Conservation (phyloP, 345 rosid species). For the Brassica incana region DNA sequence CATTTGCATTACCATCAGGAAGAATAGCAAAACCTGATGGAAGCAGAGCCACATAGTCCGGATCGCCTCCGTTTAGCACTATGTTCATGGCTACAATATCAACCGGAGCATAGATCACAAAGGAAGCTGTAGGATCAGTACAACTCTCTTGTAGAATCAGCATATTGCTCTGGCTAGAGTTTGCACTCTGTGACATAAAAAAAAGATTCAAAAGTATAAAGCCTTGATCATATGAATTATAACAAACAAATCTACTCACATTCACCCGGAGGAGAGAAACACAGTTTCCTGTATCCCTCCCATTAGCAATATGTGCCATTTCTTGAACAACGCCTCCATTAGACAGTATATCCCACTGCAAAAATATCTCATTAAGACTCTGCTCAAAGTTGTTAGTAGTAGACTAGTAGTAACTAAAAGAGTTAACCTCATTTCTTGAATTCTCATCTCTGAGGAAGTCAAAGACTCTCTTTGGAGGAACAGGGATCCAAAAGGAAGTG, state of each 20-base stretch:
- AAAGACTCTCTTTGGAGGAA: conserved; percentile 69
- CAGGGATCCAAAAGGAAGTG: conserved; percentile 96
- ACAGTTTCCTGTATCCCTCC: conserved; percentile 86
- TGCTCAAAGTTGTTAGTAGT: neutral
- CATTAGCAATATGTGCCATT: conserved; percentile 93
- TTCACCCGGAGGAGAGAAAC: conserved; percentile 89
- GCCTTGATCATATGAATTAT: conserved; percentile 9
- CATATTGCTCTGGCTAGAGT: conserved; percentile 84
- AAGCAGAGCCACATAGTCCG: conserved; percentile 67
- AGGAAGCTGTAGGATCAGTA: conserved; percentile 59
- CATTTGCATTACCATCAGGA: conserved; percentile 53
- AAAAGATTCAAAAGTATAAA: neutral
- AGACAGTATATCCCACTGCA: conserved; percentile 90
- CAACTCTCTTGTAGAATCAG: conserved; percentile 74
- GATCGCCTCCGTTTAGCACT: conserved; percentile 71
- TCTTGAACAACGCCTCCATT: conserved; percentile 93
- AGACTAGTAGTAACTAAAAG: neutral
- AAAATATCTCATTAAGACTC: neutral
- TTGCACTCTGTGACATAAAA: conserved; percentile 49
- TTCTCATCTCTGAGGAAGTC: conserved; percentile 89
- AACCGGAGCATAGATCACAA: conserved; percentile 73
- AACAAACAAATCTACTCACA: conserved; percentile 44
- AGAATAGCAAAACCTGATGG: conserved; percentile 81
- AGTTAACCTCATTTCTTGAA: conserved; percentile 79
- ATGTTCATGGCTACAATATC: conserved; percentile 75